phyloP scores from a whole-genome alignment of 129 eudicot genomes.

The Rutidosis leptorrhynchoides region DNA sequence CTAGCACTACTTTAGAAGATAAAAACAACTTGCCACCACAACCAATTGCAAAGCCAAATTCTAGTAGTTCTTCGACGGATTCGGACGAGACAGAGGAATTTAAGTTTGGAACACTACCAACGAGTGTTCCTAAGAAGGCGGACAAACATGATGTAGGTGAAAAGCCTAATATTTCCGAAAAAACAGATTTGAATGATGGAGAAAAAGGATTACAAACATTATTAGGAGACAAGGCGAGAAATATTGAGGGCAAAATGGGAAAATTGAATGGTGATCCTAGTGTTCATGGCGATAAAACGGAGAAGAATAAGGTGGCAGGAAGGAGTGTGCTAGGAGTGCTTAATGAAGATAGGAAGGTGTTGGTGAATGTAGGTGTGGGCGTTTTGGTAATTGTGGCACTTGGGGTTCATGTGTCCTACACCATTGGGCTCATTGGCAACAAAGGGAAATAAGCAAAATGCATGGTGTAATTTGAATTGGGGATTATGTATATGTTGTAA shows the following conservation, averaged over 20 bases:
- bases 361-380: conserved; percentile 74
- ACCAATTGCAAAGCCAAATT: neutral
- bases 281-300: neutral
- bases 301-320: conserved; percentile 28
- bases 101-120: conserved; percentile 18
- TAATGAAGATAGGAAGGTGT: conserved; percentile 60
- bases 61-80: neutral
- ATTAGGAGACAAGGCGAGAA: conserved; percentile 11
- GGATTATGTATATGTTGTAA: neutral
- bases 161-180: conserved; percentile 14
- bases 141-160: conserved; percentile 18
- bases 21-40: conserved; percentile 1
- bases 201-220: conserved; percentile 21
- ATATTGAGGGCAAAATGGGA: conserved; percentile 15
- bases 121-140: conserved; percentile 13
- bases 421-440: conserved; percentile 35
- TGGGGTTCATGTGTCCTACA: conserved; percentile 57
- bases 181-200: neutral
- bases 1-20: neutral
- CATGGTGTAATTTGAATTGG: neutral
- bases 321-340: conserved; percentile 17
- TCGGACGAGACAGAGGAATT: neutral
- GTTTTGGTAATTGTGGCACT: conserved; percentile 66
- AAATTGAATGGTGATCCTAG: neutral
- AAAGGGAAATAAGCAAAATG: conserved; percentile 16